Conservation (phyloP, 2,329 filamentous ascomycete genomes). For the Pseudocercospora pini-densiflorae region DNA sequence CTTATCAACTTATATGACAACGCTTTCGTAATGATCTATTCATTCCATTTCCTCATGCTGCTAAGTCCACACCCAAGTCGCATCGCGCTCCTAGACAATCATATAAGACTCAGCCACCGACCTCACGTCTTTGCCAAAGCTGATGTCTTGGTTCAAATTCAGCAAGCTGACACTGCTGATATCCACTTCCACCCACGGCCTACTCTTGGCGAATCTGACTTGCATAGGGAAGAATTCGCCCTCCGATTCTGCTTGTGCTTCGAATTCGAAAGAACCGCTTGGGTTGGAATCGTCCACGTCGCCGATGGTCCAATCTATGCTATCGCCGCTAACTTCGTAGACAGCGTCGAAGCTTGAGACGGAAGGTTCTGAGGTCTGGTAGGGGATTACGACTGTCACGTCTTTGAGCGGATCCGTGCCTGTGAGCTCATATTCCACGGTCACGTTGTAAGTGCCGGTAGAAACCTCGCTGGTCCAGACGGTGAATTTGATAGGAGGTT, state of each 20-base stretch:
- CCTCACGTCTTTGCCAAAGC: constrained; percentile 81
- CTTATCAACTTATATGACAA: too few relatives aligned
- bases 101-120: constrained; percentile 75
- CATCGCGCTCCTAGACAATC: constrained; percentile 63
- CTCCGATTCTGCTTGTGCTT: constrained; percentile 84
- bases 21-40: too few relatives aligned
- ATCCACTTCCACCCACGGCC: constrained; percentile 89
- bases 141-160: constrained; percentile 77
- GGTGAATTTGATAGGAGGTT: constrained; percentile 92
- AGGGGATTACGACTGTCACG: constrained; percentile 87
- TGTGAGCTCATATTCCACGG: constrained; percentile 92
- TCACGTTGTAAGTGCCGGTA: constrained; percentile 82
- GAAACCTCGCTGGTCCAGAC: constrained; percentile 95
- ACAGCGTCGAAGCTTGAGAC: constrained; percentile 93
- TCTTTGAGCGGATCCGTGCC: constrained; percentile 79
- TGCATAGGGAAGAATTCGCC: constrained; percentile 98
- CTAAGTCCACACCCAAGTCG: not conserved
- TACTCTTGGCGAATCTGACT: constrained; percentile 82
- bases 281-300: constrained; percentile 80
- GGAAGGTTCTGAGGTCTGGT: constrained; percentile 78
- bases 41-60: not conserved
- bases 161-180: constrained; percentile 77
- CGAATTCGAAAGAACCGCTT: constrained; percentile 92
- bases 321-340: constrained; percentile 92
- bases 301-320: constrained; percentile 91